Conservation (phyloP, 2,329 filamentous ascomycete genomes). For the Nigrograna mackinnonii region DNA sequence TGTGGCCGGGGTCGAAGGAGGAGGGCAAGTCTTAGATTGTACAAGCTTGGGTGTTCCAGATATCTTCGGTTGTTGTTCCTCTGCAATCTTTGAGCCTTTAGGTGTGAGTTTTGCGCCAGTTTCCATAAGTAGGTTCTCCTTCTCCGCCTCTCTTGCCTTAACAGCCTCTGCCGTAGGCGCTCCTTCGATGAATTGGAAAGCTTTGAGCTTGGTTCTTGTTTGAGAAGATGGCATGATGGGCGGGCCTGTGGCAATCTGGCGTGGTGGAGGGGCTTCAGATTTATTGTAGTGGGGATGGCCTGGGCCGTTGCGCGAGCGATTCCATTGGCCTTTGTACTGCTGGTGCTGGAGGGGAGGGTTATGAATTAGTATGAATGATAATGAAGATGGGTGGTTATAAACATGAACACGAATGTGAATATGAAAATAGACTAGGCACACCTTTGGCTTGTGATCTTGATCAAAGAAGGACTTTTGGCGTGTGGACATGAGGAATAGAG, state of each 20-base stretch:
- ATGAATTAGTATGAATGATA: background rate
- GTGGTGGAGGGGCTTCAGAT: slow-evolving; percentile 29
- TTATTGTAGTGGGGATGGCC: slow-evolving; percentile 26
- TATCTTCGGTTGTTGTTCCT: slow-evolving; percentile 13
- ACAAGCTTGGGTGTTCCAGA: slow-evolving; percentile 29
- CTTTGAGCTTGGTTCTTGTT: slow-evolving; percentile 58
- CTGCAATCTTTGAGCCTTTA: slow-evolving; percentile 19
- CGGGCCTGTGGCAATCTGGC: slow-evolving; percentile 36
- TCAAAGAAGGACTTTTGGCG: slow-evolving; percentile 58
- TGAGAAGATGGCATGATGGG: slow-evolving; percentile 55
- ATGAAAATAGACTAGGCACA: slow-evolving; percentile 14
- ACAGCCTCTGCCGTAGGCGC: slow-evolving; percentile 21
- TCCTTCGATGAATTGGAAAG: slow-evolving; percentile 55
- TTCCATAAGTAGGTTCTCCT: slow-evolving; percentile 44
- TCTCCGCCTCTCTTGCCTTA: slow-evolving; percentile 41
- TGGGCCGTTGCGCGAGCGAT: slow-evolving; percentile 32
- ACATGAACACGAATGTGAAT: background rate
- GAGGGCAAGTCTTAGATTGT: slow-evolving; percentile 32
- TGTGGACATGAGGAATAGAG: slow-evolving; percentile 42
- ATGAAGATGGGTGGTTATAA: background rate
- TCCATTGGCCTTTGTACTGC: slow-evolving; percentile 39
- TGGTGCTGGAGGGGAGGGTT: slow-evolving; percentile 6
- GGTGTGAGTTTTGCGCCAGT: slow-evolving; percentile 18
- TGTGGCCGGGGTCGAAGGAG: slow-evolving; percentile 62
- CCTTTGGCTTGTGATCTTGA: slow-evolving; percentile 47